Evolutionary conservation across 148 eudicot species (phyloP), one percentile per base, ranked within the genome.

Genomic region (Rhododendron simsii): DNA sequence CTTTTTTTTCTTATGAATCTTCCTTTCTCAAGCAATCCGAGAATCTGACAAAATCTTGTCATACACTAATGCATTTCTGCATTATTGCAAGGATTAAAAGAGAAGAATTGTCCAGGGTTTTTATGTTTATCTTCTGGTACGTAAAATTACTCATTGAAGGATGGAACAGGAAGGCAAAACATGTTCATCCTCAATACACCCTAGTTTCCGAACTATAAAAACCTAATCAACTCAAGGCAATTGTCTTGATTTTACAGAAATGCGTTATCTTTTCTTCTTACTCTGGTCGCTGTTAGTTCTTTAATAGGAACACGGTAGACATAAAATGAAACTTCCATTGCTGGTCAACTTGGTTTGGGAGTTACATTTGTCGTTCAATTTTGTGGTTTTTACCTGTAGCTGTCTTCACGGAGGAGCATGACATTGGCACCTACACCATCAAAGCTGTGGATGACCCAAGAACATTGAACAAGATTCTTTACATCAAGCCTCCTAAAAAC

Each of bases 371-470:
- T 74, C 14, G 23, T 77, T 84, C 39, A 9, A 30, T 77, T 79
- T 37, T 8, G 7, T 41, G 33, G 35, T 44, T 87, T 67, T 26
- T 28, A 9, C 16, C 9, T 79, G 23, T n/a, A 92, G 93, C 88
- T 14, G 85, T 90, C 35, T 92, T 89, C 87, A 88, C 83, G 15
- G 84, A 83, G 44, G 94, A 92, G 85, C 83, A 80, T 57, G 93
- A 92, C 79, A 91, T 92, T 44, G 94, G 89, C 23, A 89, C 91
- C 16, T 92, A 77, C 92, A 91, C 92, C 44, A 91, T 92, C 78
- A 90, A 86, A 84, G 88, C 92, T 15, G 93, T 88, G 82, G 93
- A 92, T 84, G 94, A 91, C 59, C 94, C 94, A 77, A 86, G 94
- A 87, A 89, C 93, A 84, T 65, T 89, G 84, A 92, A 92, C 89